These are phyloP conservation scores for Castanea crenata DNA, from an alignment of 306 rosid species.

Conservation along the genomic window DNA sequence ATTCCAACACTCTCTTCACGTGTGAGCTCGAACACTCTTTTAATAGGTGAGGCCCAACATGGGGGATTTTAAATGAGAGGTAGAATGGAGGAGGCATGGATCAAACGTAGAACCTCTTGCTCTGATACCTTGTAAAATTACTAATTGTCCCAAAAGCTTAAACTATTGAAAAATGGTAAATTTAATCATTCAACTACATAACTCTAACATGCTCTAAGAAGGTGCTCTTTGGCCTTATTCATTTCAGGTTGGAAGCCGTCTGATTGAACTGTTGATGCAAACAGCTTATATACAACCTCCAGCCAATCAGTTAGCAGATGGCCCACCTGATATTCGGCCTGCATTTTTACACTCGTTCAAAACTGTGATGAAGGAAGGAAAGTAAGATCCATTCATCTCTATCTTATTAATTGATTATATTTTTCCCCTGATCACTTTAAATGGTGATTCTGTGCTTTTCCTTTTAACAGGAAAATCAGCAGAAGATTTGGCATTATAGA, in stretches of 20 bases:
- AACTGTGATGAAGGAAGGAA: conserved; percentile 38
- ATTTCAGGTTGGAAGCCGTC: conserved; percentile 85
- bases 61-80: too few species aligned
- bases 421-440: conserved; percentile 16
- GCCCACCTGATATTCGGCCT: conserved; percentile 78
- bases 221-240: not conserved
- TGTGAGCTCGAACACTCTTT: too few species aligned
- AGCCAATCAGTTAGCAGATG: conserved; percentile 56
- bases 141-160: too few species aligned
- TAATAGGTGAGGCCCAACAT: too few species aligned
- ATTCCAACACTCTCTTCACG: too few species aligned
- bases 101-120: too few species aligned
- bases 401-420: conserved; percentile 11
- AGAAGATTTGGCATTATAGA: conserved; percentile 70
- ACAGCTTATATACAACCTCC: conserved; percentile 92
- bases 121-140: too few species aligned
- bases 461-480: conserved; percentile 45
- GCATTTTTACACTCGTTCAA: conserved; percentile 73
- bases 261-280: conserved; percentile 73
- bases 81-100: too few species aligned
- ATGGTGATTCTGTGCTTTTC: conserved; percentile 17
- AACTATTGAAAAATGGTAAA: too few species aligned
- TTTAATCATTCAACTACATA: too few species aligned
- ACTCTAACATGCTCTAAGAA: not conserved
- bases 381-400: conserved; percentile 45